phyloP scores from a whole-genome alignment of 305 asterid genomes.

The Coffea humblotiana region DNA sequence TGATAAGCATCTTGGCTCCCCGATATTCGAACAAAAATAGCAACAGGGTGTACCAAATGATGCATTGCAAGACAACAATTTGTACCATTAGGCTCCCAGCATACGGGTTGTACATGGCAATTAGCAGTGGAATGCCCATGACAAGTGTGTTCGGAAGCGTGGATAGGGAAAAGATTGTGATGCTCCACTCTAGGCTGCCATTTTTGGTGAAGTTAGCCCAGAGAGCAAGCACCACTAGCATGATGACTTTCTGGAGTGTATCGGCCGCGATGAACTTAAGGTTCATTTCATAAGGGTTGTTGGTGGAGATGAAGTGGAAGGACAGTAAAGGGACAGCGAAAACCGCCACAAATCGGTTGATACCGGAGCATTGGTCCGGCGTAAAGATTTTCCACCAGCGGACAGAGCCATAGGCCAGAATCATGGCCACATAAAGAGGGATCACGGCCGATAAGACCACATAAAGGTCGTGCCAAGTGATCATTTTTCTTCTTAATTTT shows the following conservation, averaged over 20 bases:
- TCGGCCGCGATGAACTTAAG: constrained; percentile 96
- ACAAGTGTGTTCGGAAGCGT: constrained; percentile 91
- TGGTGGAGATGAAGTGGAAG: constrained; percentile 80
- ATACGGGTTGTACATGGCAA: constrained; percentile 76
- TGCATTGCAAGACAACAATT: constrained; percentile 86
- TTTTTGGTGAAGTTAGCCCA: constrained; percentile 75
- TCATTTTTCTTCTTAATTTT: constrained; percentile 41
- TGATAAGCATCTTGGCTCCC: constrained; percentile 80
- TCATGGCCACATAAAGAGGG: constrained; percentile 94
- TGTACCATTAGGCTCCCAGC: constrained; percentile 86
- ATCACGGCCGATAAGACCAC: constrained; percentile 78
- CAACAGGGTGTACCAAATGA: constrained; percentile 87
- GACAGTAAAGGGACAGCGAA: constrained; percentile 95
- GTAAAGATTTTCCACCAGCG: constrained; percentile 97
- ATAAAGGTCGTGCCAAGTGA: constrained; percentile 77
- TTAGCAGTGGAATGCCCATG: constrained; percentile 87
- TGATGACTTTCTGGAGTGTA: constrained; percentile 71
- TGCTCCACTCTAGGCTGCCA: constrained; percentile 92
- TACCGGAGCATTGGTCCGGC: constrained; percentile 96
- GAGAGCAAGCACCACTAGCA: constrained; percentile 54
- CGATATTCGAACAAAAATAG: constrained; percentile 85
- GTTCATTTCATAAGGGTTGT: constrained; percentile 81
- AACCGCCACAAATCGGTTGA: constrained; percentile 87
- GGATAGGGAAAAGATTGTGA: constrained; percentile 80
- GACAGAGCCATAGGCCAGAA: constrained; percentile 89